Percentiles rank a stretch among this genome's conserved stretches.
phyloP scores from a whole-genome alignment of 2,329 filamentous ascomycete genomes.

The Diaporthe velutina region DNA sequence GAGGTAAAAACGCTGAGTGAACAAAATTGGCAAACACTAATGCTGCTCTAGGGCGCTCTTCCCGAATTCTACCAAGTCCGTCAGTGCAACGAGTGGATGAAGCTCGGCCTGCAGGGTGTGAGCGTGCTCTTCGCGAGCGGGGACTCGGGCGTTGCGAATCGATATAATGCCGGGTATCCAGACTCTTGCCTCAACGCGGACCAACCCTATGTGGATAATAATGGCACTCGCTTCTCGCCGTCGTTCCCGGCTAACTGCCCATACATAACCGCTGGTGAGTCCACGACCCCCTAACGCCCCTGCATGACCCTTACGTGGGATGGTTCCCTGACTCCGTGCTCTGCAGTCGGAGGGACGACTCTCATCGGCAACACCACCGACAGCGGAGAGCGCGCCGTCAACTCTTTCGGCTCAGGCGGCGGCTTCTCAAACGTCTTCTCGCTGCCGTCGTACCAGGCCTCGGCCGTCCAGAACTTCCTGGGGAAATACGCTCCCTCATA shows the following conservation, averaged over 20 bases:
- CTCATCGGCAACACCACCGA: conserved; percentile 34
- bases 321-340: conserved; percentile 9
- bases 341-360: conserved; percentile 29
- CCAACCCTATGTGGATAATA: conserved; percentile 28
- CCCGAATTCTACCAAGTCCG: conserved; percentile 66
- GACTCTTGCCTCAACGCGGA: conserved; percentile 33
- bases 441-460: conserved; percentile 57
- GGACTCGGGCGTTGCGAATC: conserved; percentile 56
- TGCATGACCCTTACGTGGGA: background rate
- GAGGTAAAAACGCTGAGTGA: conserved; percentile 49
- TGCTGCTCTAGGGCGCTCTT: conserved; percentile 52
- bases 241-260: conserved; percentile 35
- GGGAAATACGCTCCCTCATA: conserved; percentile 40
- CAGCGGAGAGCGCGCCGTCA: conserved; percentile 42
- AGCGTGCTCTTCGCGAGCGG: conserved; percentile 63
- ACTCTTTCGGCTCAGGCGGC: conserved; percentile 52
- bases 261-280: conserved; percentile 43
- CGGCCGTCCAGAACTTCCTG: conserved; percentile 57
- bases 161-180: conserved; percentile 36
- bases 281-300: conserved; percentile 33
- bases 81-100: conserved; percentile 65
- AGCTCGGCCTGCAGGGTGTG: conserved; percentile 64
- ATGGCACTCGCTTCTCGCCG: conserved; percentile 36
- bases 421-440: conserved; percentile 62
- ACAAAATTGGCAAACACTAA: background rate